Percentiles rank a stretch among this genome's conserved stretches.
phyloP scores from a whole-genome alignment of 345 rosid species.

The Durio zibethinus region DNA sequence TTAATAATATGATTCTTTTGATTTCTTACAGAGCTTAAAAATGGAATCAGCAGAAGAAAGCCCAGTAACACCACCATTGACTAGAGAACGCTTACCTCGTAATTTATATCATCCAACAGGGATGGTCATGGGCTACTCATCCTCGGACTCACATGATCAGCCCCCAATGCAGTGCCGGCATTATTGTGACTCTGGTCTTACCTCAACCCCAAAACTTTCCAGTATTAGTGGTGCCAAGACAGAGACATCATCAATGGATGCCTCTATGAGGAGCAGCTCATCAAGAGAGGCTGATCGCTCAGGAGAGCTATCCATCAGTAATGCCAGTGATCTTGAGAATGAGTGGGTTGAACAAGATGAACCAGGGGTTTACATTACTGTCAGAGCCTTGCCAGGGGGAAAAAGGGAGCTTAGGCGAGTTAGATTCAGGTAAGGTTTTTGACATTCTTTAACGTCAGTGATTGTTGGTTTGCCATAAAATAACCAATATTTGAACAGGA shows the following conservation, averaged over 20 bases:
- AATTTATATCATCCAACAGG: conserved; percentile 65
- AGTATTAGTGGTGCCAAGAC: conserved; percentile 88
- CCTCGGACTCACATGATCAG: conserved; percentile 77
- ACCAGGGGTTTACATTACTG: conserved; percentile 95
- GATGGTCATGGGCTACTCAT: conserved; percentile 58
- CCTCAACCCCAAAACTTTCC: conserved; percentile 91
- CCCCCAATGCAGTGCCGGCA: conserved; percentile 57
- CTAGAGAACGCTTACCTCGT: conserved; percentile 74
- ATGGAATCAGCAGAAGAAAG: conserved; percentile 76
- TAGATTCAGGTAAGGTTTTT: conserved; percentile 76
- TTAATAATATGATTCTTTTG: background rate
- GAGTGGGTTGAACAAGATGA: conserved; percentile 99
- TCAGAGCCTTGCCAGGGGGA: conserved; percentile 71
- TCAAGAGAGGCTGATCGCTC: conserved; percentile 92
- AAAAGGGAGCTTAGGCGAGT: conserved; percentile 95
- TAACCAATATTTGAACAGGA: background rate
- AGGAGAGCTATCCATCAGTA: conserved; percentile 76
- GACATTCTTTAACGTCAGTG: background rate
- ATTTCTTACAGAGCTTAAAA: conserved; percentile 51
- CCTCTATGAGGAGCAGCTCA: conserved; percentile 85
- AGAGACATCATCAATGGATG: conserved; percentile 85
- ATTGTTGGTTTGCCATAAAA: background rate
- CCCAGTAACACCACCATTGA: conserved; percentile 78
- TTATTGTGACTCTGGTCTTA: conserved; percentile 66
- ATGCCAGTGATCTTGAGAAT: conserved; percentile 78